Conservation (phyloP, 2,329 filamentous ascomycete species). For the Biscogniauxia sp. region DNA sequence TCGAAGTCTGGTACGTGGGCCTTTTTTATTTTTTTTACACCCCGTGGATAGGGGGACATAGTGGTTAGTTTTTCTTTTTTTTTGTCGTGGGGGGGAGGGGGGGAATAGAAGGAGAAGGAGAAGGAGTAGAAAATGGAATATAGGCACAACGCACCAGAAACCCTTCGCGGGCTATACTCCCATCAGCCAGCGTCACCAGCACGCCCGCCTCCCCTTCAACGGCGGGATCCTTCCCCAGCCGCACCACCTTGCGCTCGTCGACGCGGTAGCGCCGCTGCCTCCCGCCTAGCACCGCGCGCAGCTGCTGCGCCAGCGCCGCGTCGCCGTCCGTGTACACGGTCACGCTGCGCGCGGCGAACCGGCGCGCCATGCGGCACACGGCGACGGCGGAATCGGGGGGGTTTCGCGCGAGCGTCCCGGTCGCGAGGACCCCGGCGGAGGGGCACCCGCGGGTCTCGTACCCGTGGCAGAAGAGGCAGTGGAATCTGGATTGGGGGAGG, state of each 20-base stretch:
- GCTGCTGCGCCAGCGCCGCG: constrained; percentile 28
- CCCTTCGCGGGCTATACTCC: constrained; percentile 34
- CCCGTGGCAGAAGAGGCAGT: constrained; percentile 60
- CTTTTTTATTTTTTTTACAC: too few relatives aligned
- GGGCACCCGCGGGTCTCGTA: constrained; percentile 52
- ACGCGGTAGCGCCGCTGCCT: constrained; percentile 36
- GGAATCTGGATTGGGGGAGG: constrained; percentile 39
- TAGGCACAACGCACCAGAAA: constrained; percentile 41
- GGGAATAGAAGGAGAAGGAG: too few relatives aligned
- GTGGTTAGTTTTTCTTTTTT: too few relatives aligned
- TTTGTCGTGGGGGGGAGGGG: too few relatives aligned
- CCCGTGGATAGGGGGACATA: too few relatives aligned
- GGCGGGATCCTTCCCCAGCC: too few relatives aligned
- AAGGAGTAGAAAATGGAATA: too few relatives aligned
- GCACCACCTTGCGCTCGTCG: constrained; percentile 36
- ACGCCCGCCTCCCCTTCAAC: constrained; percentile 22
- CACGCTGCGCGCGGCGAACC: constrained; percentile 39
- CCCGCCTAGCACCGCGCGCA: constrained; percentile 27
- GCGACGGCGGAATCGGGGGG: constrained; percentile 34
- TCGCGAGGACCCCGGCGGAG: constrained; percentile 47
- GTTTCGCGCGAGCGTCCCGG: constrained; percentile 31
- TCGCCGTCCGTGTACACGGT: constrained; percentile 53
- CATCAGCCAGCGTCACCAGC: constrained; percentile 33
- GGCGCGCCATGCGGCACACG: constrained; percentile 42
- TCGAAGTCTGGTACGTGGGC: constrained; percentile 35